Base-by-base conservation (phyloP, 352 stramenopile genomes). In the Poterioochromonas sp. region DNA sequence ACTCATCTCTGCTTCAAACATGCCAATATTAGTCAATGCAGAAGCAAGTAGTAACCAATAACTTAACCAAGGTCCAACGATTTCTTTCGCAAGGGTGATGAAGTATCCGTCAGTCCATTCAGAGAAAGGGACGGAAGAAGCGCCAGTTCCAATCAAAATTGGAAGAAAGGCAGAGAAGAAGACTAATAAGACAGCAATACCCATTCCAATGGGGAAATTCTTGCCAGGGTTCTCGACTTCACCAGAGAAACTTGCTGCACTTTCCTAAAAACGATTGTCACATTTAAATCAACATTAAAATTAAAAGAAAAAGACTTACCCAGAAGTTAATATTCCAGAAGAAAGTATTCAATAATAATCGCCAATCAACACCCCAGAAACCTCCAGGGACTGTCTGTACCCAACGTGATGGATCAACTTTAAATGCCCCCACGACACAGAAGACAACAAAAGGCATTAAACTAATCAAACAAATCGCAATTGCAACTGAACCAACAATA, bases 321-420 rank as follows among this genome's bases (percentile, higher is more conserved):
- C 96, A 97, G 34, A 90, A 92, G 80, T 95, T 97, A 77, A 97
- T 91, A 84, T 94, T 96, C 93, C 93, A 98, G 83, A 97, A 97
- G 32, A 98, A 80, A 39, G 95, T 91, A 81, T 95, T 97, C 11
- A 97, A 68, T 29, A 94, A 92, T 44, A 90, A 87, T 65, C 87
- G 86, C 90, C 90, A 97, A 0, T 93, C 41, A 39, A 91, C 83
- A 77, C 79, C 88, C 37, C 68, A 84, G 43, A 85, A 79, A 8
- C 69, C 69, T 26, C 47, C 47, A 41, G n/a, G 29, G 11, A 43
- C 41, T 39, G 29, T 80, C 76, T 83, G 80, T 49, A 92, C 85
- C 87, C 88, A 90, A 73, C 90, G 87, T 53, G 73, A 54, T 0
- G 83, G 76, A 32, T 90, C 51, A 41, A 92, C 86, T 74, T 89